Base-by-base conservation (phyloP, 2,329 filamentous ascomycete genomes). In the Blumeriella jaapii region DNA sequence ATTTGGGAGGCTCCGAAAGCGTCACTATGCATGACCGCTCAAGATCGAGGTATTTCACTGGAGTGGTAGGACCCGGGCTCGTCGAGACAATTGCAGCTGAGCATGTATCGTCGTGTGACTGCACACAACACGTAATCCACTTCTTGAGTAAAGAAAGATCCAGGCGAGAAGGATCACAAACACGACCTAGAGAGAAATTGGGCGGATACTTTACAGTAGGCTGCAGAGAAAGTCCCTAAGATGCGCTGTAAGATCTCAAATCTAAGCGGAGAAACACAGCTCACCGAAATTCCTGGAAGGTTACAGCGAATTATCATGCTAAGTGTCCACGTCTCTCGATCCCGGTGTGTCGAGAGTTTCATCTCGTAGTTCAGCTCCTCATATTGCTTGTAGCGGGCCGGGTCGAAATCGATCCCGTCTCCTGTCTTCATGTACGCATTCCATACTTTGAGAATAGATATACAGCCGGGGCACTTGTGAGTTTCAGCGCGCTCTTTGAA, bases 11-110 rank as follows among this genome's bases (percentile, higher is more conserved):
- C 4, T 22, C 18, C 2, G 25, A 29, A 19, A 35, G 27, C 5
- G 25, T 19, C 20, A 35, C 32, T 2, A 35, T 12, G 11, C 32
- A 35, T 3, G 25, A 35, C 11, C 16, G 16, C 18, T 22, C 24
- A 3, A 35, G 17, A 12, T 35, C 32, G 14, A 35, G 29, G 18
- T 29, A 35, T 13, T 35, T 35, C 4, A 35, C 19, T 11, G 32
- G 25, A 5, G 17, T 35, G 8, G 12, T 29, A 1, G 32, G 32
- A 12, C 18, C 32, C 2, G 24, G 16, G 19, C 12, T 3, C 4
- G 17, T 26, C 5, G 25, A 18, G 9, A 35, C n/a, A 6, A 11
- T 9, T 6, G 25, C 16, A 15, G 8, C 6, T 6, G 25, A 29
- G 26, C 32, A 35, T 6, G 8, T 16, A 13, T 35, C 32, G 17